Base-by-base conservation (phyloP, 352 stramenopile species). In the Globisporangium canariense region DNA sequence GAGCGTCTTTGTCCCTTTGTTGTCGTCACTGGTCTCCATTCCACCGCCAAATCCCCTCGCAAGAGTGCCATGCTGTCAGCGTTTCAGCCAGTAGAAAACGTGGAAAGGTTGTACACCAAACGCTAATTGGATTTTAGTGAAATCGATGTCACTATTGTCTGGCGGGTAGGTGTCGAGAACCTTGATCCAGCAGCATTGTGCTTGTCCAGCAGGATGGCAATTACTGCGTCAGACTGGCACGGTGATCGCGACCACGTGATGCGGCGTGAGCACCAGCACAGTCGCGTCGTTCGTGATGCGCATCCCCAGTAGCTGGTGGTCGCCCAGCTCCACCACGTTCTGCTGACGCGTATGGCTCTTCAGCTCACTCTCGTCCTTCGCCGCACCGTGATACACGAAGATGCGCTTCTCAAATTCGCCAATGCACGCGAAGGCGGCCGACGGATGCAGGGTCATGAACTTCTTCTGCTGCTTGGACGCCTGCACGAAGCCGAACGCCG, bases 391-490 rank as follows among this genome's bases (percentile, higher is more conserved):
- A 61, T 93, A 95, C 61, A 93, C 67, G 55, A 89, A 93, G 40
- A 93, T 58, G 8, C 83, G 87, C 41, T 84, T 80, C 53, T 93
- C 78, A 62, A 92, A 90, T 60, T 95, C 87, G 55, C 78, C 83
- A 20, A 94, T 88, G 52, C 71, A 81, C 20, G 87, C 83, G n/a
- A 95, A 77, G 32, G 71, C 70, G 2, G 71, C 80, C 0, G 61
- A 64, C 6, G 78, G 66, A 16, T 90, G 74, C 47, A 86, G 83
- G 14, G 74, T 78, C 74, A 93, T 73, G 60, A 89, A 92, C 75
- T 93, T 95, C 61, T 93, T 93, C 60, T 93, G 81, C 58, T 92
- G 82, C 70, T 95, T 95, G 47, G 87, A 95, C 14, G 87, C 87
- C 65, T 95, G 87, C 2, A 95, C 87, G 41, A 91, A 95, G 2